Evolutionary conservation across 2,329 filamentous ascomycete genomes (phyloP).

Genomic region (Diaporthe citri): DNA sequence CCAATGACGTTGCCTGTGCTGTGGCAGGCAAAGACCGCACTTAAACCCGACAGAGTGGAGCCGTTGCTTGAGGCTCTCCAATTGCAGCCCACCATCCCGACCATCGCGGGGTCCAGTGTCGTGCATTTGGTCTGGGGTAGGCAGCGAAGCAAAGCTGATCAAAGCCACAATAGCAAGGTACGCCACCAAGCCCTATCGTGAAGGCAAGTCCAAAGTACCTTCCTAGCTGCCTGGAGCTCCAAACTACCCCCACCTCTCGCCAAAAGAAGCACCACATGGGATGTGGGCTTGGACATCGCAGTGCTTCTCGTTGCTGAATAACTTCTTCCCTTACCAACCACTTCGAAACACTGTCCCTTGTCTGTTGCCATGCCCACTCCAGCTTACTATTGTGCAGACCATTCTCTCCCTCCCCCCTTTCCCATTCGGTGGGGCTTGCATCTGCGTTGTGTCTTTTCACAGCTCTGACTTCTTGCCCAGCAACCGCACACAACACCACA

Average conservation of each 20-base stretch:
- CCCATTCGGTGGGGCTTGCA: conserved; percentile 21
- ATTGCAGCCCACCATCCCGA: neutral
- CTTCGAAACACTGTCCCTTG: conserved; percentile 22
- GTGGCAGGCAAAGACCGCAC: conserved; percentile 1
- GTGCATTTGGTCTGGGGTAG: conserved; percentile 26
- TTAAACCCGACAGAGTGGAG: conserved; percentile 26
- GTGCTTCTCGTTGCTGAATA: neutral
- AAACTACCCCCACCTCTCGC: conserved; percentile 9
- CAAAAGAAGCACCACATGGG: conserved; percentile 1
- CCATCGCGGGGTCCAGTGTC: conserved; percentile 11
- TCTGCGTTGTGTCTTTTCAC: conserved; percentile 10
- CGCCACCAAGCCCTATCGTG: accelerated
- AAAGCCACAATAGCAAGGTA: neutral
- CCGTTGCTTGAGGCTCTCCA: neutral
- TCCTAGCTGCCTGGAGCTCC: neutral
- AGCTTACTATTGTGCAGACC: conserved; percentile 14
- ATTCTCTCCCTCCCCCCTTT: conserved; percentile 1
- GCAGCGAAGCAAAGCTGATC: neutral
- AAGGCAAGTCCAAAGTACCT: neutral
- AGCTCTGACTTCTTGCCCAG: neutral
- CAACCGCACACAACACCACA: neutral
- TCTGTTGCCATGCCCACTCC: conserved; percentile 24
- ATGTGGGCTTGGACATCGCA: neutral
- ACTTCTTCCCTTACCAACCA: neutral
- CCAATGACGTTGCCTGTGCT: conserved; percentile 20